Base-by-base conservation (phyloP, 2,329 filamentous ascomycete species). In the Epichloe sylvatica region DNA sequence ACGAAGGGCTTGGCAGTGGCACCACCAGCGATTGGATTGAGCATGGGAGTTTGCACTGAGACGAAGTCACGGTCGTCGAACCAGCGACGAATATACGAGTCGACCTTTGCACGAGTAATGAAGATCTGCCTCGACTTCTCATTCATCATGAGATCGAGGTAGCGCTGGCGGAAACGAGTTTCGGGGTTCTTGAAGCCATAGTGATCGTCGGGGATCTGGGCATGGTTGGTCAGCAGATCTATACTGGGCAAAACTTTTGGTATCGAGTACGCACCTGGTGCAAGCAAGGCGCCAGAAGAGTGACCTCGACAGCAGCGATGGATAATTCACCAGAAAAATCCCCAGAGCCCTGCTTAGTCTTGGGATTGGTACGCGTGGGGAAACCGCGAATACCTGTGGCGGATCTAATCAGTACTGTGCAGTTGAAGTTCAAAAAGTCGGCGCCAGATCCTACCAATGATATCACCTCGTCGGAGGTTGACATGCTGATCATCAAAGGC, bases 91-190 rank as follows among this genome's bases (percentile, higher is more conserved):
- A 98, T 84, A 64, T 88, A 96, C 53, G 79, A 81, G 63, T 94
- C 80, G 62, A 97, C 90, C 77, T 87, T 89, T 61, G 87, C 81
- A 49, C 92, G 80, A 38, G 86, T 89, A 60, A 88, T 76, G 67
- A 97, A 86, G 51, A 90, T 84, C 52, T 94, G 78, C 49, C 89
- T 81, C 43, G 85, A 87, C 54, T 76, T 76, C 62, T 94, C 86
- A 70, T 98, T 96, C 84, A 97, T 94, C 69, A 98, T 92, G 59
- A 98, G 74, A 67, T 98, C 92, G 47, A 98, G 80, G 67, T 95
- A 94, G 52, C 91, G 80, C 72, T 95, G 86, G 60, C 94, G 85
- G 77, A 88, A 90, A 53, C 92, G 81, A 68, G 90, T 85, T 70
- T 98, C 92, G 64, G 89, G 80, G 65, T 97, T 90, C 76, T 94